These are phyloP conservation scores for Penicillium silybi DNA, from an alignment of 495 filamentous ascomycete species.

Conservation along the genomic window DNA sequence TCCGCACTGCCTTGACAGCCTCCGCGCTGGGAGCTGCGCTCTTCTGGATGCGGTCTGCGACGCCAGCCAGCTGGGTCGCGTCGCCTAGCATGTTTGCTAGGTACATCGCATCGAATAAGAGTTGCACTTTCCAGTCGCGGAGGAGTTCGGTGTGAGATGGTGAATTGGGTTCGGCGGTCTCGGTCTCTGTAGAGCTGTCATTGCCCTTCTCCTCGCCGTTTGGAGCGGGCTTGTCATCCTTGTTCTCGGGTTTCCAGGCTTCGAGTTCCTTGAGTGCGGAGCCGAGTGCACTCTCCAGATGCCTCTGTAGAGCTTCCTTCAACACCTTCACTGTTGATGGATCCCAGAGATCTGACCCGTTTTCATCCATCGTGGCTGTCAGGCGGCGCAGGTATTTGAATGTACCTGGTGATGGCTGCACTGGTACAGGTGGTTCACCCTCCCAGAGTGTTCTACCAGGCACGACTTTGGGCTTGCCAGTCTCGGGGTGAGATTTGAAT, in stretches of 20 bases:
- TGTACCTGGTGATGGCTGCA: slow-evolving; percentile 73
- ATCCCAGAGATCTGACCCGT: slow-evolving; percentile 82
- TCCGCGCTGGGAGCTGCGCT: slow-evolving; percentile 43
- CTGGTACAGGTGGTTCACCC: slow-evolving; percentile 66
- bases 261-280: slow-evolving; percentile 25
- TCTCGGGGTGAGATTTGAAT: slow-evolving; percentile 2
- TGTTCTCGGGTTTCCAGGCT: background rate
- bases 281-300: slow-evolving; percentile 16
- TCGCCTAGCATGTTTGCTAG: slow-evolving; percentile 48
- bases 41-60: slow-evolving; percentile 43
- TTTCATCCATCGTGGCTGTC: slow-evolving; percentile 59
- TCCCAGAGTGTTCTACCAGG: slow-evolving; percentile 69
- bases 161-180: background rate
- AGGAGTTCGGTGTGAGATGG: slow-evolving; percentile 11
- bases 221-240: slow-evolving; percentile 1
- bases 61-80: slow-evolving; percentile 38
- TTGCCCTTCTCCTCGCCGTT: background rate
- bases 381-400: slow-evolving; percentile 72
- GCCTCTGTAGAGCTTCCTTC: slow-evolving; percentile 50
- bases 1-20: slow-evolving; percentile 47
- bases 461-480: slow-evolving; percentile 16
- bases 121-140: slow-evolving; percentile 62
- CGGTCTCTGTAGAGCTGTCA: background rate
- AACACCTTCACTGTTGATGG: slow-evolving; percentile 59
- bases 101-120: slow-evolving; percentile 73